Base-by-base conservation (phyloP, 148 eudicot genomes). In the Arbutus unedo region DNA sequence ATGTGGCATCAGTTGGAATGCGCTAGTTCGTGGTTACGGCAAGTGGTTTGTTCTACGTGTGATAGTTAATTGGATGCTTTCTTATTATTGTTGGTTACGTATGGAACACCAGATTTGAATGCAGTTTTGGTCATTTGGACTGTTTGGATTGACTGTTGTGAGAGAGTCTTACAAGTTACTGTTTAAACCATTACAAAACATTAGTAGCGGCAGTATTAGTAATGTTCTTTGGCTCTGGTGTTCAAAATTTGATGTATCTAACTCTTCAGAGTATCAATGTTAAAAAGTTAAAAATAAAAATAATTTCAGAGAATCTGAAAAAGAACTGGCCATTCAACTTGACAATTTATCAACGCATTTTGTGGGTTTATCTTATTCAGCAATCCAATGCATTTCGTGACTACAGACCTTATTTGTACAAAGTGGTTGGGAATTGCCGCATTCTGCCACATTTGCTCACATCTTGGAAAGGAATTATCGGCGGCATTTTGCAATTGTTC, bases 1-100 rank as follows among this genome's bases (percentile, higher is more conserved):
- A 70, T 43, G 49, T 70, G 48, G 49, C 49, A 70, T 70, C 74
- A 43, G 74, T 43, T 41, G 74, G 18, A 70, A 70, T 41, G 74
- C 11, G 9, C 48, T 41, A 41, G 74, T 16, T 41, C 14, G 74
- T 16, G 49, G 74, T 59, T 56, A 19, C 18, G 64, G 64, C 15
- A 59, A 59, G 23, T 59, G 64, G n/a, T 16, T 70, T 11, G 48
- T 70, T 70, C 19, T 43, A n/a, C n/a, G 48, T 70, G 74, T 70
- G 19, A n/a, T 70, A 43, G 38, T 43, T 70, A 70, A 15, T 70
- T 41, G 47, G 74, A 68, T 41, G 1, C 44, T 68, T 67, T 64
- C 25, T 13, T 6, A 15, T 41, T 41, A 68, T 41, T 68, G 48
- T 38, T 68, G 47, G 41, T 41, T 43, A 70, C 41, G 45, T 43